Evolutionary conservation across 192 early-diverging fungal genomes (phyloP).

Genomic region (Chytriomyces confervae): DNA sequence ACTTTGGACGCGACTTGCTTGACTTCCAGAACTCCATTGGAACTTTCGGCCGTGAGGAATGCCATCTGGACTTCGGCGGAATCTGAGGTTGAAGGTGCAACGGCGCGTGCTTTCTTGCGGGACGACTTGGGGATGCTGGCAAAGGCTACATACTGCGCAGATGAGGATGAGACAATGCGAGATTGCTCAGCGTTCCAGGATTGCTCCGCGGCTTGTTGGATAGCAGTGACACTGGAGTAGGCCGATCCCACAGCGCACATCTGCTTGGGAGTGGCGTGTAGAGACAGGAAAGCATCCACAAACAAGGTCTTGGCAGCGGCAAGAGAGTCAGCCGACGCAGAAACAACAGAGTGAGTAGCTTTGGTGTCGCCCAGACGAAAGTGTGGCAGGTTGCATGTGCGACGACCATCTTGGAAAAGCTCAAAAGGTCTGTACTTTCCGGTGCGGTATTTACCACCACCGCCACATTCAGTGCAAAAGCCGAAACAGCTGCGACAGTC

Average conservation of each 20-base stretch:
- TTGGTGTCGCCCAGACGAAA: constrained; percentile 44
- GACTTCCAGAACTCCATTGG: constrained; percentile 1
- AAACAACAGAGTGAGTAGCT: constrained; percentile 21
- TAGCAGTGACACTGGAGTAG: constrained; percentile 15
- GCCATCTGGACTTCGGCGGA: constrained; percentile 27
- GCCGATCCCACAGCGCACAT: constrained; percentile 3
- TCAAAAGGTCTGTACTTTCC: constrained; percentile 57
- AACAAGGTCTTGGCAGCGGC: constrained; percentile 22
- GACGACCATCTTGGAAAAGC: constrained; percentile 44
- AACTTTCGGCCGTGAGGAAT: constrained; percentile 28
- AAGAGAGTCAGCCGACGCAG: not conserved
- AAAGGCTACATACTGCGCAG: constrained; percentile 16
- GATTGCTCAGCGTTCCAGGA: constrained; percentile 20
- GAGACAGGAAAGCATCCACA: constrained; percentile 22
- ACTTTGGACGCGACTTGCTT: constrained; percentile 16
- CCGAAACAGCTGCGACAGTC: constrained; percentile 34
- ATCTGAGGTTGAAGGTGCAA: not conserved
- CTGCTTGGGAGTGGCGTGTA: constrained; percentile 18
- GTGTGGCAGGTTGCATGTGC: constrained; percentile 48
- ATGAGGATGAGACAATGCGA: not conserved
- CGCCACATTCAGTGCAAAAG: constrained; percentile 53
- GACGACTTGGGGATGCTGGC: constrained; percentile 33
- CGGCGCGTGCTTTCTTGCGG: constrained; percentile 33
- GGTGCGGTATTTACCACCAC: constrained; percentile 53
- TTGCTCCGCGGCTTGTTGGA: not conserved